Evolutionary conservation across 331 rosid genomes (phyloP).

Genomic region (Saraca asoca): DNA sequence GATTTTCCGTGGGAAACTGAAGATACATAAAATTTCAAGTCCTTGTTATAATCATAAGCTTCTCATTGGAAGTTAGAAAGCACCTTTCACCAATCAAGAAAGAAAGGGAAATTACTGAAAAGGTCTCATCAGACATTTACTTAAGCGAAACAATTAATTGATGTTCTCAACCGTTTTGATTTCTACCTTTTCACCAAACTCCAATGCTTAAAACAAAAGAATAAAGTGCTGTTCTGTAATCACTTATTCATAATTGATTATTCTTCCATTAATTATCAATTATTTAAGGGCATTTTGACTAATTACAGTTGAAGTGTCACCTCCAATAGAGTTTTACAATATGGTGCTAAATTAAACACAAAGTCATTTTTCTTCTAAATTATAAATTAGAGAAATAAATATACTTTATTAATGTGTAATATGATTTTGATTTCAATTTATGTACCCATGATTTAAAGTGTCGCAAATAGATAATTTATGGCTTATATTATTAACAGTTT

Average conservation of each 20-base stretch:
- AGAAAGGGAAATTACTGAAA: conserved; percentile 19
- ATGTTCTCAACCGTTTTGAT: conserved; percentile 36
- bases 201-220: neutral
- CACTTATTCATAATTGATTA: too few species aligned
- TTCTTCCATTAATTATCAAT: too few species aligned
- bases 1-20: too few species aligned
- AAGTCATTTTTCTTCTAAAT: neutral
- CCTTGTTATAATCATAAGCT: conserved; percentile 5
- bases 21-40: neutral
- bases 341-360: conserved; percentile 27
- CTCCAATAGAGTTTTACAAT: conserved; percentile 1
- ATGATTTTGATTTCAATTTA: too few species aligned
- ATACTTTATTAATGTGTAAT: too few species aligned
- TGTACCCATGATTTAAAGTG: too few species aligned
- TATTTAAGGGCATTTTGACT: neutral
- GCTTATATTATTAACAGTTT: too few species aligned
- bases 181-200: conserved; percentile 25
- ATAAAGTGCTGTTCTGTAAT: neutral
- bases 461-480: too few species aligned
- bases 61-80: conserved; percentile 4
- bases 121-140: conserved; percentile 15
- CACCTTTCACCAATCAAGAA: conserved; percentile 24
- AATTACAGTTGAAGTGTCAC: conserved; percentile 25
- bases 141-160: conserved; percentile 15
- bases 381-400: too few species aligned